Evolutionary conservation across 2,329 filamentous ascomycete genomes (phyloP), one percentile per base, ranked within the genome.

Genomic region (Cladosporium sp.): DNA sequence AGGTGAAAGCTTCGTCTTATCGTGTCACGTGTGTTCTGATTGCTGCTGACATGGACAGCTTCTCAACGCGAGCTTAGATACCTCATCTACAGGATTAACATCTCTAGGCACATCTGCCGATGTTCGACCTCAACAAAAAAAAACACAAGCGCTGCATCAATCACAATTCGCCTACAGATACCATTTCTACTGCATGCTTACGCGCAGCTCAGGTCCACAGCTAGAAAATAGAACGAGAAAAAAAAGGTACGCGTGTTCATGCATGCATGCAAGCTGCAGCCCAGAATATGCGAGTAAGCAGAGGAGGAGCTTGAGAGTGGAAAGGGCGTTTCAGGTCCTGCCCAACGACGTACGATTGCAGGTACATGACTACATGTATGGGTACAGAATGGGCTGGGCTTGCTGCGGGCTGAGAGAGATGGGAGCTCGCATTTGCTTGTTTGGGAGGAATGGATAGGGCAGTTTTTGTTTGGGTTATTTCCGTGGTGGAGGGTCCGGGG

Each of bases 371-470:
- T 46, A 46, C 39, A n/a, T 36, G 14, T 36, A 36, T 6, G 13
- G 39, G 39, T 46, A 46, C 39, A 46, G 39, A 46, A 46, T 23
- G 39, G 39, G 39, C 39, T 46, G 36, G 36, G 36, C 36, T 43
- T 34, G 8, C 32, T 34, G 32, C 32, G 32, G 28, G 28, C 28
- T 10, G 10, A 23, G 18, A 13, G 51, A 32, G 26, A 18, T 30
- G 8, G 51, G 51, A 13, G 18, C n/a, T 56, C 21, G 54, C 30
- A 23, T 36, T 57, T 57, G 28, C 54, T 57, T 57, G 54, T 57
- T 57, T 57, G 54, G 54, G 54, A 21, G 54, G 54, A 32, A 21
- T 13, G 28, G 30, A 56, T 56, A 30, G 21, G 54, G 21, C n/a
- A 21, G 21, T 16, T 4, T 21, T 23, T 21, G n/a, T 21, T 23